These are phyloP conservation scores for Paecilomyces sp. DNA, from an alignment of 2,329 filamentous ascomycete genomes.

Conservation along the genomic window DNA sequence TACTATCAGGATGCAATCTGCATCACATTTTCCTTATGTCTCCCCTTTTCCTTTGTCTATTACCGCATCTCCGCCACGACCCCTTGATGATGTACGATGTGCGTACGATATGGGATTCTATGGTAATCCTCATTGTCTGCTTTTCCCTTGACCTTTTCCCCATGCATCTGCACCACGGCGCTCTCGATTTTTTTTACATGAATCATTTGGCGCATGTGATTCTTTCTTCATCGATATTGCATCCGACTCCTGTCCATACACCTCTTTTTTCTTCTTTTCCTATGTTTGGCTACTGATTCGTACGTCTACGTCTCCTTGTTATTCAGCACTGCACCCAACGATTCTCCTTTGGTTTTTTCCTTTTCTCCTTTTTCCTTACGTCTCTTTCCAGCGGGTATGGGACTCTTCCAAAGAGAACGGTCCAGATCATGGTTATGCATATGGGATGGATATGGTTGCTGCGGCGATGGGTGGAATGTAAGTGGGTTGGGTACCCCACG, in stretches of 20 bases:
- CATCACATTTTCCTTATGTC: not conserved
- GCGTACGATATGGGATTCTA: slow-evolving; percentile 2
- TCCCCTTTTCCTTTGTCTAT: not conserved
- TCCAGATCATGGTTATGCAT: not conserved
- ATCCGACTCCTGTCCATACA: slow-evolving; percentile 5
- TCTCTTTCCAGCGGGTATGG: not conserved
- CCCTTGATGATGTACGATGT: slow-evolving; percentile 3
- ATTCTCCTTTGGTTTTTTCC: slow-evolving; percentile 1
- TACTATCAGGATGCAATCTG: slow-evolving; percentile 4
- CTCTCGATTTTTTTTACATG: slow-evolving; percentile 4
- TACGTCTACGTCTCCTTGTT: slow-evolving; percentile 3
- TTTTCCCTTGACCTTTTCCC: not conserved
- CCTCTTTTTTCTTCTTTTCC: not conserved
- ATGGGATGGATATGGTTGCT: not conserved
- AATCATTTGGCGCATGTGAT: slow-evolving; percentile 1
- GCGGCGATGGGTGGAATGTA: not conserved
- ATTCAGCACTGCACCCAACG: not conserved
- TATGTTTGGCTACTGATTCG: not conserved
- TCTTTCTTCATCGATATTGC: slow-evolving; percentile 2
- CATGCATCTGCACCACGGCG: not conserved
- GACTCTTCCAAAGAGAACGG: not conserved
- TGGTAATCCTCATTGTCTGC: not conserved
- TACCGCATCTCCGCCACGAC: slow-evolving; percentile 5
- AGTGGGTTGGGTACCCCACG: not conserved
- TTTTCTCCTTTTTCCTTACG: not conserved